Evolutionary conservation across 2,329 filamentous ascomycete genomes (phyloP).

Genomic region (Sporothrix humicola): DNA sequence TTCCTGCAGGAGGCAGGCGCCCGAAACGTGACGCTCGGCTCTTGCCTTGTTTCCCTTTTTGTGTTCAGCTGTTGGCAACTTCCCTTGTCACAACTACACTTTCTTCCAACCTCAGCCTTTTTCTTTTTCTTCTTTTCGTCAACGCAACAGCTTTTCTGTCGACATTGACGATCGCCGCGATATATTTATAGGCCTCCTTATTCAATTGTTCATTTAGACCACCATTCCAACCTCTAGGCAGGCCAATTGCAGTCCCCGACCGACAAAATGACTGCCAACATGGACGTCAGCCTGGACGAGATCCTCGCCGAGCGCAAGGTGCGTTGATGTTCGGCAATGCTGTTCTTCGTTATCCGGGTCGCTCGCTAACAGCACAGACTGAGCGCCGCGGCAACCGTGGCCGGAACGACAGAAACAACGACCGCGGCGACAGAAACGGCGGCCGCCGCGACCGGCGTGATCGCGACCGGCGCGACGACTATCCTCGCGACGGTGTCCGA

Average conservation of each 20-base stretch:
- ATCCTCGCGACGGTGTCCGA: conserved; percentile 84
- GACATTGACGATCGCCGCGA: background rate
- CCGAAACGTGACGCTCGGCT: background rate
- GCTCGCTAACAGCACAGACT: conserved; percentile 14
- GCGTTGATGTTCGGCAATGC: conserved; percentile 26
- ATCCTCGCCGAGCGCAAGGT: conserved; percentile 56
- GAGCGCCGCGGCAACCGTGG: conserved; percentile 30
- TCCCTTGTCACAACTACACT: background rate
- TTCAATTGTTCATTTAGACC: too few relatives aligned
- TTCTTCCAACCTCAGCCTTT: background rate
- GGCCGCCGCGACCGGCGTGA: conserved; percentile 35
- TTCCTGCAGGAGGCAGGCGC: background rate
- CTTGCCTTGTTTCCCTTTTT: conserved; percentile 4
- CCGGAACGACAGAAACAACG: conserved; percentile 19
- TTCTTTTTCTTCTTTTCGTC: background rate
- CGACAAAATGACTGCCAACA: conserved; percentile 40
- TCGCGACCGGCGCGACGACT: conserved; percentile 49
- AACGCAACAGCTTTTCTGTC: background rate
- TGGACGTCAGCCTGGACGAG: conserved; percentile 63
- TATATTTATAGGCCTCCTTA: background rate
- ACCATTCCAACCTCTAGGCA: background rate
- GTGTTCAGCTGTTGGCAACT: background rate
- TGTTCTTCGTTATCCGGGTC: conserved; percentile 31
- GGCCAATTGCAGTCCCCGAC: conserved; percentile 18
- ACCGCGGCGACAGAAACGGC: background rate